Evolutionary conservation across 2,329 filamentous ascomycete genomes (phyloP).

Genomic region (Curvularia sp.): DNA sequence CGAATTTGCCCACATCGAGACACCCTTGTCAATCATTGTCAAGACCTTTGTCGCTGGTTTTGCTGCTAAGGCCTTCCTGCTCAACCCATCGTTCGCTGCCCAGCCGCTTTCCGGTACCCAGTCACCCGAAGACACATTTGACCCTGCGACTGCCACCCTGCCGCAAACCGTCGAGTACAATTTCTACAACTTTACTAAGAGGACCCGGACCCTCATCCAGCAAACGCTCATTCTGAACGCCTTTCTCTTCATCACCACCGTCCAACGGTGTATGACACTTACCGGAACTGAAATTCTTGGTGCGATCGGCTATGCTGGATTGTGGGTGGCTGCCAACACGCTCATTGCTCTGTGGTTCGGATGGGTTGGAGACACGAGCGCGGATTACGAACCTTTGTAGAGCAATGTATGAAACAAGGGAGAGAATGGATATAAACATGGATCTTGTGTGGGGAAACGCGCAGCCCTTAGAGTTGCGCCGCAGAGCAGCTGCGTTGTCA

Average conservation of each 20-base stretch:
- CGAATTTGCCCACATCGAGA: constrained; percentile 69
- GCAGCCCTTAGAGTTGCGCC: not conserved
- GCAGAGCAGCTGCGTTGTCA: not conserved
- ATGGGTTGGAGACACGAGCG: constrained; percentile 56
- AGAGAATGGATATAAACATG: not conserved
- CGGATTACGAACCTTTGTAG: constrained; percentile 33
- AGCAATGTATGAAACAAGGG: too few relatives aligned
- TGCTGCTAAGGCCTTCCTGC: constrained; percentile 78
- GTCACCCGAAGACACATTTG: constrained; percentile 63
- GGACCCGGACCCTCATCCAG: constrained; percentile 67
- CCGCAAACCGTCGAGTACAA: constrained; percentile 75
- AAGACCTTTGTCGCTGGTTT: constrained; percentile 72
- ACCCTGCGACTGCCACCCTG: constrained; percentile 70
- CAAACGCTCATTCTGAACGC: constrained; percentile 60
- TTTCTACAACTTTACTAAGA: constrained; percentile 72
- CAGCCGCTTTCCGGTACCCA: constrained; percentile 57
- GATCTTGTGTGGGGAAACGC: not conserved
- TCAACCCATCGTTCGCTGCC: constrained; percentile 69
- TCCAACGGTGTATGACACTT: constrained; percentile 72
- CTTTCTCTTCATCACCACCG: constrained; percentile 60
- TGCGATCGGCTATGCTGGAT: constrained; percentile 72
- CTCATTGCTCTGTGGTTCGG: constrained; percentile 65
- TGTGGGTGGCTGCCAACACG: constrained; percentile 74
- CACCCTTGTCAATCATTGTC: constrained; percentile 55
- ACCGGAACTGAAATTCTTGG: constrained; percentile 73